A percentile compares a stretch with the other conserved stretches of the same genome.
Conservation (phyloP, 148 eudicot genomes). For the Chenopodium album region DNA sequence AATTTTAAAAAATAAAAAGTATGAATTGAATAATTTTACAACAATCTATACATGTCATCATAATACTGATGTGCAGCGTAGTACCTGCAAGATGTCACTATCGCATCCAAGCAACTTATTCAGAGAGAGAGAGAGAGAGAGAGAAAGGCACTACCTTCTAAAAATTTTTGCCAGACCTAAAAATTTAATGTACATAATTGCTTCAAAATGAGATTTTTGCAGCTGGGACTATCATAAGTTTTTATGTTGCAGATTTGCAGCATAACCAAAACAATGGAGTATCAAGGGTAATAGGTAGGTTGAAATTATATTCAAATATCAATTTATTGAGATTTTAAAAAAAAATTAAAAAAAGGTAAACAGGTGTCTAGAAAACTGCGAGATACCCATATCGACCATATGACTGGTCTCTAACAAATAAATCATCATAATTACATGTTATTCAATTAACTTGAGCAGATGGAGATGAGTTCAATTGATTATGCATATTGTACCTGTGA, state of each 20-base stretch:
- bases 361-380: background rate
- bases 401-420: background rate
- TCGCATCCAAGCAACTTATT: no score
- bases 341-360: background rate
- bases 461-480: background rate
- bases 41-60: no score
- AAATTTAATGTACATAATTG: no score
- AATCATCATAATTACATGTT: background rate
- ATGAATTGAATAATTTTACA: no score
- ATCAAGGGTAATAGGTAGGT: background rate
- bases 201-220: no score
- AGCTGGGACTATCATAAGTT: no score
- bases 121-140: no score
- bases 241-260: background rate
- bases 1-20: no score
- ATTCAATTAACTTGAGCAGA: background rate
- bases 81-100: no score
- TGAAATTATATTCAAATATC: background rate
- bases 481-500: slow-evolving; percentile 61
- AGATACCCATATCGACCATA: background rate
- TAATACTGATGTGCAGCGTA: no score
- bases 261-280: background rate
- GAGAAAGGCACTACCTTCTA: no score
- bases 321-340: background rate
- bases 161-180: no score